Percentiles rank a stretch among this genome's conserved stretches.
phyloP scores from a whole-genome alignment of 306 rosid genomes.

The Cotoneaster glaucophyllus region DNA sequence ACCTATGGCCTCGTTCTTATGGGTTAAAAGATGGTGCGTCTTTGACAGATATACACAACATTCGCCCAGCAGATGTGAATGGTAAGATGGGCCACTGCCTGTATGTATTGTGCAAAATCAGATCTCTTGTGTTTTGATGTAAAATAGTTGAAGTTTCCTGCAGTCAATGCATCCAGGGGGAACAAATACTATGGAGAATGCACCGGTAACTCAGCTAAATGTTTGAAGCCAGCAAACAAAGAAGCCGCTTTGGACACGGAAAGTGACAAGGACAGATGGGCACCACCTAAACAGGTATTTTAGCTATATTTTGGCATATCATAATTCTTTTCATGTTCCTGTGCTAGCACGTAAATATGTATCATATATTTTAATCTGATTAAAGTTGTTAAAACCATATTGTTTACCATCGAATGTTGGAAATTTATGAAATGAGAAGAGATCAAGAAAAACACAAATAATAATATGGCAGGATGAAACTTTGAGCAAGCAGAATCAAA shows the following conservation, averaged over 20 bases:
- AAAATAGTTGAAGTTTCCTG: conserved; percentile 2
- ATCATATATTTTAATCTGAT: background rate
- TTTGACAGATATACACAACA: conserved; percentile 64
- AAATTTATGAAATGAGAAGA: background rate
- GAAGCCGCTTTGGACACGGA: conserved; percentile 74
- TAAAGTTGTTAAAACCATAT: too few species aligned
- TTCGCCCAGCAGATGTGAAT: conserved; percentile 64
- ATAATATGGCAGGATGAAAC: background rate
- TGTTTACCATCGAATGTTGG: background rate
- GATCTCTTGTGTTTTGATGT: background rate
- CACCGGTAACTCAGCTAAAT: conserved; percentile 26
- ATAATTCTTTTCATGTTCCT: background rate
- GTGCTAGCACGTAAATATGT: background rate
- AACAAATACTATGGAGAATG: conserved; percentile 75
- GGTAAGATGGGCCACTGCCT: conserved; percentile 30
- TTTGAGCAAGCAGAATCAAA: background rate
- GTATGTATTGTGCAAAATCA: background rate
- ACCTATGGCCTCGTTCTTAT: conserved; percentile 79
- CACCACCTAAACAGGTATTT: conserved; percentile 52
- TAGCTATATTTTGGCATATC: background rate
- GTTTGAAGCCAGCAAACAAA: conserved; percentile 68
- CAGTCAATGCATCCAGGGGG: conserved; percentile 72
- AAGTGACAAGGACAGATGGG: conserved; percentile 66
- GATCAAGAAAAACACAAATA: background rate
- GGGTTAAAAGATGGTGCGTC: conserved; percentile 54